Percentiles rank a stretch among this genome's conserved stretches.
Conservation (phyloP, 345 rosid species). For the Pugionium cornutum region DNA sequence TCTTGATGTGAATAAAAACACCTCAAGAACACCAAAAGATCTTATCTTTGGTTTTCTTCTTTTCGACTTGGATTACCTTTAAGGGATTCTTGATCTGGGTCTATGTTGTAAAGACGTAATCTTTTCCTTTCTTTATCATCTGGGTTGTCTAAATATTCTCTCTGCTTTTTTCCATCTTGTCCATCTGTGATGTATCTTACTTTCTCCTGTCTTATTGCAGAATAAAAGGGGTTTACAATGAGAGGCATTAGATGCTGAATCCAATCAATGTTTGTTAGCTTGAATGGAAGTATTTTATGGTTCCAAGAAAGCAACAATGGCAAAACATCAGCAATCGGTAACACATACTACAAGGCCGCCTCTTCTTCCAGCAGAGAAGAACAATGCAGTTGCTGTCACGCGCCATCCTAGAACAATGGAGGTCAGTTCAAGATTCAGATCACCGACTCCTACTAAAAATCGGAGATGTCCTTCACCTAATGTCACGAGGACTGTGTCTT, state of each 20-base stretch:
- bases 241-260: conserved; percentile 41
- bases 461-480: conserved; percentile 74
- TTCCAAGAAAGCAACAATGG: conserved; percentile 43
- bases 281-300: conserved; percentile 68
- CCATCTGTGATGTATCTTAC: conserved; percentile 56
- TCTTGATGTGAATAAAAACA: conserved; percentile 14
- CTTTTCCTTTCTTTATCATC: conserved; percentile 30
- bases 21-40: conserved; percentile 1
- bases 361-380: conserved; percentile 69
- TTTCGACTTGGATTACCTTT: conserved; percentile 1
- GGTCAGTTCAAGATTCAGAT: conserved; percentile 77
- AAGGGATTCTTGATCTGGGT: conserved; percentile 31
- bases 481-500: conserved; percentile 47
- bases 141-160: conserved; percentile 45
- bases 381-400: conserved; percentile 46
- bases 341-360: conserved; percentile 61
- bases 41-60: conserved; percentile 1
- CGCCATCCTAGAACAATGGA: conserved; percentile 64
- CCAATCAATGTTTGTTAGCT: conserved; percentile 48
- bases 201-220: conserved; percentile 49
- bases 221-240: conserved; percentile 38
- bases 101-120: conserved; percentile 55
- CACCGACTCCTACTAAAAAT: conserved; percentile 53
- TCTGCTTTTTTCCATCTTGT: conserved; percentile 50
- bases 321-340: conserved; percentile 50